Evolutionary conservation across 1,284 basidiomycete genomes (phyloP).

Genomic region (Hypsizygus ulmarius): DNA sequence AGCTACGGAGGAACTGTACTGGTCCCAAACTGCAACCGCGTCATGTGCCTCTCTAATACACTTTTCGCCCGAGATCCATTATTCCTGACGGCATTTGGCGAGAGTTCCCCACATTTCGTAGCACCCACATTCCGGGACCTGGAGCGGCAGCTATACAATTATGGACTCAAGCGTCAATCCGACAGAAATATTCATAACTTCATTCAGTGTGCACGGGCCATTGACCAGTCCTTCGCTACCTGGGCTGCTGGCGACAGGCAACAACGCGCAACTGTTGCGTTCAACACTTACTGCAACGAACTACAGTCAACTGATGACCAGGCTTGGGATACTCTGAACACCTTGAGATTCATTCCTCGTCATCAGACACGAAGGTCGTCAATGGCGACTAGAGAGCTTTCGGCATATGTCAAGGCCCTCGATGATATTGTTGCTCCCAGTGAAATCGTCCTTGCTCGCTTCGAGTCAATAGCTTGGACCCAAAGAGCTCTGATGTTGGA

Average conservation of each 20-base stretch:
- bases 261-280: constrained; percentile 31
- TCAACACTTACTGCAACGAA: constrained; percentile 31
- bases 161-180: constrained; percentile 28
- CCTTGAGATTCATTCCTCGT: constrained; percentile 39
- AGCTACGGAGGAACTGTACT: constrained; percentile 15
- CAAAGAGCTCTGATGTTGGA: constrained; percentile 35
- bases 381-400: constrained; percentile 12
- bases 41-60: constrained; percentile 21
- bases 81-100: constrained; percentile 34
- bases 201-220: constrained; percentile 29
- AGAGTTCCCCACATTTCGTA: constrained; percentile 28
- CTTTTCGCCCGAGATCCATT: constrained; percentile 33
- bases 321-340: constrained; percentile 32
- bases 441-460: constrained; percentile 34
- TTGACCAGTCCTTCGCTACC: constrained; percentile 17
- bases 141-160: constrained; percentile 22
- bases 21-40: constrained; percentile 28
- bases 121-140: constrained; percentile 26
- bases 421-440: constrained; percentile 34
- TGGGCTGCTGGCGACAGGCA: constrained; percentile 8
- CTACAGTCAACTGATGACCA: constrained; percentile 23
- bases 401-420: constrained; percentile 24
- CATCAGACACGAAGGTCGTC: constrained; percentile 7
- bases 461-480: constrained; percentile 42
- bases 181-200: constrained; percentile 32